Evolutionary conservation across 2,329 filamentous ascomycete species (phyloP).

Genomic region (Diaporthe velutina): DNA sequence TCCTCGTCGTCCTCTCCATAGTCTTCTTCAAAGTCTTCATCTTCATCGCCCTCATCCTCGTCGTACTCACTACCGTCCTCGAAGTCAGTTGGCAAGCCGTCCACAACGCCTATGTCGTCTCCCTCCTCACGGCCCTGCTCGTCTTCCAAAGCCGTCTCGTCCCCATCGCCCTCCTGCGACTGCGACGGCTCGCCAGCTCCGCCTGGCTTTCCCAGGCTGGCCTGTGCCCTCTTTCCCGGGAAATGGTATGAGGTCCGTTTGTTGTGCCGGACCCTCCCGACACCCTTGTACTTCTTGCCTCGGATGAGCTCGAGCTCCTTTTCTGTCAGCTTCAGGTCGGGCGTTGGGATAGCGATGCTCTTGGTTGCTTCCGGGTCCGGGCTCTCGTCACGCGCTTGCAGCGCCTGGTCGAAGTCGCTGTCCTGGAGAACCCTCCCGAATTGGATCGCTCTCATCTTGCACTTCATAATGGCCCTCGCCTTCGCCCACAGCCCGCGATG

Average conservation of each 20-base stretch:
- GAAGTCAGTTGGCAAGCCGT: slow-evolving; percentile 37
- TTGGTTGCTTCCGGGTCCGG: slow-evolving; percentile 45
- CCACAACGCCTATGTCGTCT: slow-evolving; percentile 24
- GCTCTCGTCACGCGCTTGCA: slow-evolving; percentile 53
- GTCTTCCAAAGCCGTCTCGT: slow-evolving; percentile 32
- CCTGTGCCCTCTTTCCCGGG: slow-evolving; percentile 28
- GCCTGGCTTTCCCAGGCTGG: slow-evolving; percentile 1
- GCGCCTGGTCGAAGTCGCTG: slow-evolving; percentile 58
- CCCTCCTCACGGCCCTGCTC: slow-evolving; percentile 43
- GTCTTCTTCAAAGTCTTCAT: slow-evolving; percentile 44
- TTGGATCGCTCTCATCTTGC: slow-evolving; percentile 80
- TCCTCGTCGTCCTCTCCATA: slow-evolving; percentile 46
- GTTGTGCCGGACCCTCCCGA: slow-evolving; percentile 41
- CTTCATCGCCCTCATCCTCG: slow-evolving; percentile 46
- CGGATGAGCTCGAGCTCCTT: slow-evolving; percentile 52
- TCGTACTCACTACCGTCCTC: slow-evolving; percentile 47
- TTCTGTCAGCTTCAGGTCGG: slow-evolving; percentile 54
- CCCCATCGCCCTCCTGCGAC: slow-evolving; percentile 24
- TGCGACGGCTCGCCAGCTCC: neutral
- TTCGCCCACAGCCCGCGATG: slow-evolving; percentile 85
- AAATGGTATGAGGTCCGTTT: slow-evolving; percentile 45
- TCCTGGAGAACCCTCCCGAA: slow-evolving; percentile 65
- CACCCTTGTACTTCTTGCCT: slow-evolving; percentile 49
- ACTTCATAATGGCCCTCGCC: slow-evolving; percentile 87
- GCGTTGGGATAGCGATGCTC: slow-evolving; percentile 54